Evolutionary conservation across 164 flowering plant species (phyloP).

Genomic region (grape (Vitis vinifera)): ASM3070453v1 NC_081808.1:21683001-21683500

Average conservation of each 20-base stretch:
- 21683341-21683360: constrained; percentile 24
- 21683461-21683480: constrained; percentile 6
- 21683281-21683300: constrained; percentile 64
- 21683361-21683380: constrained; percentile 15
- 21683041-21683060: constrained; percentile 80
- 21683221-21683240: constrained; percentile 56
- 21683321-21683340: constrained; percentile 13
- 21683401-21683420: constrained; percentile 35
- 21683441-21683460: constrained; percentile 12
- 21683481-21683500: constrained; percentile 10
- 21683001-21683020: constrained; percentile 55
- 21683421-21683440: constrained; percentile 21
- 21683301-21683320: constrained; percentile 19
- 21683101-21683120: constrained; percentile 79
- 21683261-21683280: constrained; percentile 48
- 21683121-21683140: constrained; percentile 82
- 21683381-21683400: constrained; percentile 10
- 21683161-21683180: constrained; percentile 43
- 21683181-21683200: constrained; percentile 25
- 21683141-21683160: constrained; percentile 65
- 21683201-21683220: constrained; percentile 20
- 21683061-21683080: constrained; percentile 72
- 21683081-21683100: constrained; percentile 68
- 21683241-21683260: constrained; percentile 59
- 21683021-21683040: constrained; percentile 84